Conservation (phyloP, 352 stramenopile genomes). For the Globisporangium radiosum region DNA sequence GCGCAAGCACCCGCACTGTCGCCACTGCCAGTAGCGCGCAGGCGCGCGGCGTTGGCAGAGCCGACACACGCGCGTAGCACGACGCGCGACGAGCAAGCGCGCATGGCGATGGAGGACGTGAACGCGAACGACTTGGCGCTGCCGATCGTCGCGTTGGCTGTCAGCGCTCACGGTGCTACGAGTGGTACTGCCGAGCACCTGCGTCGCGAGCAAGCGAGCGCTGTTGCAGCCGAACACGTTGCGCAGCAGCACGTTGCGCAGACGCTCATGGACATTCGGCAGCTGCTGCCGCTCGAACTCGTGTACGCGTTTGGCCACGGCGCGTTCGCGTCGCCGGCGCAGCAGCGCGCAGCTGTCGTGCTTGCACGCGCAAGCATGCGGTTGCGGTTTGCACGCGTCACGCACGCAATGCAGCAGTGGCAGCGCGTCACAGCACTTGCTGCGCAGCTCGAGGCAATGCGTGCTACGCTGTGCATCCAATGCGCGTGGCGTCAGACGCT, state of each 20-base stretch:
- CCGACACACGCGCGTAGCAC: background rate
- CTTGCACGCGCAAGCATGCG: conserved; percentile 36
- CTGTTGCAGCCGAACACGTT: conserved; percentile 10
- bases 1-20: background rate
- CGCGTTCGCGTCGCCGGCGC: conserved; percentile 52
- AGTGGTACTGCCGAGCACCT: conserved; percentile 2
- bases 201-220: conserved; percentile 5
- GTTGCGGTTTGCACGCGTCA: conserved; percentile 32
- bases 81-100: conserved; percentile 17
- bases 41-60: too few species aligned
- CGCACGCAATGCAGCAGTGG: conserved; percentile 41
- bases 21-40: background rate
- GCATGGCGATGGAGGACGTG: conserved; percentile 30
- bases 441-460: conserved; percentile 11
- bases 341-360: conserved; percentile 44
- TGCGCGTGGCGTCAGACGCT: conserved; percentile 57
- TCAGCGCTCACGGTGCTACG: background rate
- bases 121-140: background rate
- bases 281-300: conserved; percentile 55
- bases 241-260: conserved; percentile 33
- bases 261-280: conserved; percentile 41
- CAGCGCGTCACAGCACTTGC: conserved; percentile 17
- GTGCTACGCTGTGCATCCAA: conserved; percentile 24
- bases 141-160: background rate
- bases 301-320: conserved; percentile 55